phyloP scores from a whole-genome alignment of 2,329 filamentous ascomycete genomes.

The Exophiala spinifera region DNA sequence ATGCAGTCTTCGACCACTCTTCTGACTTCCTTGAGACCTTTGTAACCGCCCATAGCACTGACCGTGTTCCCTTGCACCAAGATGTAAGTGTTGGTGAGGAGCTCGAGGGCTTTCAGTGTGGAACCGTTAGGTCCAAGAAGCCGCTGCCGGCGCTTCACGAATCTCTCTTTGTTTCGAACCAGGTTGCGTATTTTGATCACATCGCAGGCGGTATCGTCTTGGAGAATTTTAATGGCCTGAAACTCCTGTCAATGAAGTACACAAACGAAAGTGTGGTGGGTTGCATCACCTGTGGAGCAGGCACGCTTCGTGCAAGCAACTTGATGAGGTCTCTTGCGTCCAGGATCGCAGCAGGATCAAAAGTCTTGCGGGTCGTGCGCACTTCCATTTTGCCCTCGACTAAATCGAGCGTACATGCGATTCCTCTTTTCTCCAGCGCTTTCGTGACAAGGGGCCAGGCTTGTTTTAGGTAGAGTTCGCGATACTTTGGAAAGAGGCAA shows the following conservation, averaged over 20 bases:
- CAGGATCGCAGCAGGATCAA: constrained; percentile 85
- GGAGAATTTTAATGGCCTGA: constrained; percentile 88
- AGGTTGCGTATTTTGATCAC: constrained; percentile 93
- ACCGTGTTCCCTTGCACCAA: constrained; percentile 97
- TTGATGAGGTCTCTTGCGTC: constrained; percentile 95
- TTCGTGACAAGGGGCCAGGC: constrained; percentile 90
- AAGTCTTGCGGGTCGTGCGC: constrained; percentile 88
- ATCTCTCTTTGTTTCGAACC: constrained; percentile 89
- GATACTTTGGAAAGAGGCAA: constrained; percentile 87
- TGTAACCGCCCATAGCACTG: constrained; percentile 84
- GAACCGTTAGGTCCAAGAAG: constrained; percentile 88
- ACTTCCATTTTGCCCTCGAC: constrained; percentile 96
- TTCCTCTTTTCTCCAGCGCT: constrained; percentile 79
- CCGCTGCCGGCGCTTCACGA: constrained; percentile 89
- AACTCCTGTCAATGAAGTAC: neutral
- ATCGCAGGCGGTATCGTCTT: constrained; percentile 88
- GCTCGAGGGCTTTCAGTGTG: constrained; percentile 88
- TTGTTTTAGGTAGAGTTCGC: constrained; percentile 88
- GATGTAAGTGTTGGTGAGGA: constrained; percentile 88
- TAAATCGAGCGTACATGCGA: constrained; percentile 88
- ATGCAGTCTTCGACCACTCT: constrained; percentile 92
- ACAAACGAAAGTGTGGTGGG: neutral
- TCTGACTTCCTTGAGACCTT: constrained; percentile 87
- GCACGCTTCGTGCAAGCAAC: constrained; percentile 83
- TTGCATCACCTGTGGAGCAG: constrained; percentile 57